Conservation (phyloP, 192 early-diverging fungal genomes). For the Coemansia sp. region DNA sequence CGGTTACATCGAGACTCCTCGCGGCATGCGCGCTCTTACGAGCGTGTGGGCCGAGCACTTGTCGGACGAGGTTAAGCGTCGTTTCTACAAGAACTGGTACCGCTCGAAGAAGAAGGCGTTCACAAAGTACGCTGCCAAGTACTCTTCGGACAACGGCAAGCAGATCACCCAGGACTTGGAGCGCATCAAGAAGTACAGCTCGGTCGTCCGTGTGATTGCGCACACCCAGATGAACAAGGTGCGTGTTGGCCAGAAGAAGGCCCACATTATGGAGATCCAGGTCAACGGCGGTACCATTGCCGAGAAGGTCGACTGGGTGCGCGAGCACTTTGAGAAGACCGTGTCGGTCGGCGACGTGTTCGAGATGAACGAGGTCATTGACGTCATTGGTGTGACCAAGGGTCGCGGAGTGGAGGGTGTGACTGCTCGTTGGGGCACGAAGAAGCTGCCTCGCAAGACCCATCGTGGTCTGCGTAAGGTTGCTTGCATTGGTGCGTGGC, state of each 20-base stretch:
- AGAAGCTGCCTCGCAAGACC: slow-evolving; percentile 99
- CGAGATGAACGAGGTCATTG: slow-evolving; percentile 99
- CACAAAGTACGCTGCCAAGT: slow-evolving; percentile 99
- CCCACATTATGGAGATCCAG: slow-evolving; percentile 99
- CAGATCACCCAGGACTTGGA: slow-evolving; percentile 89
- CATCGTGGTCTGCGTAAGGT: slow-evolving; percentile 99
- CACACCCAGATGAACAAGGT: slow-evolving; percentile 98
- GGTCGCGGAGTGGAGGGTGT: slow-evolving; percentile 99
- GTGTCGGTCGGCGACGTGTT: slow-evolving; percentile 88
- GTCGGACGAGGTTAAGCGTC: slow-evolving; percentile 94
- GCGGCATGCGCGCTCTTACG: slow-evolving; percentile 96
- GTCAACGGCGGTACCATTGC: slow-evolving; percentile 96
- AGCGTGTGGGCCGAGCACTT: slow-evolving; percentile 99
- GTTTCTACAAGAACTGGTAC: slow-evolving; percentile 99
- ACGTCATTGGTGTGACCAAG: slow-evolving; percentile 98
- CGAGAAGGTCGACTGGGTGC: slow-evolving; percentile 98
- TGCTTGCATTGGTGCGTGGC: slow-evolving; percentile 99
- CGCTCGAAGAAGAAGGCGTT: slow-evolving; percentile 99
- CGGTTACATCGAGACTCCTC: slow-evolving; percentile 98
- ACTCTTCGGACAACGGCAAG: slow-evolving; percentile 79
- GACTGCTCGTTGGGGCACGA: slow-evolving; percentile 99
- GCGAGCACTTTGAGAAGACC: slow-evolving; percentile 96
- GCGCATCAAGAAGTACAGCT: slow-evolving; percentile 99
- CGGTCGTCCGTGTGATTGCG: slow-evolving; percentile 93
- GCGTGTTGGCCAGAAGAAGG: slow-evolving; percentile 97